Evolutionary conservation across 2,329 filamentous ascomycete genomes (phyloP), one percentile per base, ranked within the genome.

Genomic region (Penicillium sclerotigenum): DNA sequence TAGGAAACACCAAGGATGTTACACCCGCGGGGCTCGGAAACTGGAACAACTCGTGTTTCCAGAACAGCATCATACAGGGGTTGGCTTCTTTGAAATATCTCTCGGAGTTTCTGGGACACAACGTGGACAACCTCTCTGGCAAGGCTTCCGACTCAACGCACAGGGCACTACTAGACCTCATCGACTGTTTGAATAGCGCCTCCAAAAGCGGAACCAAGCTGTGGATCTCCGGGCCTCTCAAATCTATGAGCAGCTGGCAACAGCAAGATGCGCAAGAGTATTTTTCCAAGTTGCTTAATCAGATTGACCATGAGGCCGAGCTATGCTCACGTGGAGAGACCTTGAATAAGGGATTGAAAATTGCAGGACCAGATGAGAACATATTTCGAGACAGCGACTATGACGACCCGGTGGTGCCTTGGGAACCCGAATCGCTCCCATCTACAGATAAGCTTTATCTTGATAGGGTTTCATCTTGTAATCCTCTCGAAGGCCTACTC

Each of bases 261-360:
- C 94, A 97, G 71, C 94, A 99, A 74, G 94, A 99, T 75, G 94
- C 94, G 5, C 94, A 97, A 70, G 94, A 99, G 73, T 99, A 97
- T 72, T 97, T 90, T 67, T 93, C 91, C 16, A 95, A 93, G 67
- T 81, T 99, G 14, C 74, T 97, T 46, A 91, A 93, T 63, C 87
- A 92, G 65, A 79, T 96, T 28, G 90, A 97, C 67, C 88, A 87
- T 66, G 90, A 95, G 68, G 79, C 90, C 38, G 77, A 79, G 20
- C 82, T 80, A 62, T 80, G 80, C 43, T 76, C 75, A 56, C 68
- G 72, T 52, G 66, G 71, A 57, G 61, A 79, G 70, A 71, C 78
- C 65, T 70, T 74, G 70, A 70, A 77, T 59, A 55, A 76, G 66
- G 72, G 75, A 53, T 68, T 78, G 48, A 77, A 75, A 46, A 66